Base-by-base conservation (phyloP, 805 yeast species). In the Wickerhamiella vanderwaltii region DNA sequence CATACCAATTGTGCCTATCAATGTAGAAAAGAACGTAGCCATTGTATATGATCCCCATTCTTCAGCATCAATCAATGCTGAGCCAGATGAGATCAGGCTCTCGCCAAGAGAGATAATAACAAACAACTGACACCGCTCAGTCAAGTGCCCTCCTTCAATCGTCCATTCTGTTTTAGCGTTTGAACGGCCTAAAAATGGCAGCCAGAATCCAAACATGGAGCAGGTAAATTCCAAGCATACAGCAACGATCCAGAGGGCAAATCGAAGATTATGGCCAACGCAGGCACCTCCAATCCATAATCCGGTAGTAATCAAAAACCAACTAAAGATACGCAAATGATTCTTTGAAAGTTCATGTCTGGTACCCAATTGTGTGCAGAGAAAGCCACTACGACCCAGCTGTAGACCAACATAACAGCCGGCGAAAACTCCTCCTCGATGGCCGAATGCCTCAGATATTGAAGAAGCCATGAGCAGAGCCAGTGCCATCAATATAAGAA, bases 271-370 rank as follows among this genome's bases (percentile, higher is more conserved):
- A 25, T 32, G 35, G 16, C 35, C 35, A 11, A 32, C 35, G 25
- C 35, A 32, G 13, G 35, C 35, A n/a, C 35, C 35, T 5, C 23
- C 35, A 16, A 32, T 32, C 35, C 35, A 32, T n/a, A 32, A 32
- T 9, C 23, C 35, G 9, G 25, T 25, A 6, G 25, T 22, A 32
- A 32, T 9, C 16, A 9, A 2, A 18, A 17, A 17, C 25, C 25
- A 32, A 13, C 25, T 9, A 7, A 32, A 22, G 13, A 32, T 17
- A 4, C 35, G 24, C 15, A 32, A 9, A 4, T 32, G 35, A 16
- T 32, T 32, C 11, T 19, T 32, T 3, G 25, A 32, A 2, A 19
- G 6, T 3, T 32, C 6, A 13, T 32, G 35, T 4, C n/a, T 19
- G 5, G 6, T 3, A 9, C 35, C 35, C 15, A 32, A 25, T 9